These are phyloP conservation scores for Theileria parva DNA, from an alignment of 169 alveolate genomes.

Conservation along the genomic window DNA sequence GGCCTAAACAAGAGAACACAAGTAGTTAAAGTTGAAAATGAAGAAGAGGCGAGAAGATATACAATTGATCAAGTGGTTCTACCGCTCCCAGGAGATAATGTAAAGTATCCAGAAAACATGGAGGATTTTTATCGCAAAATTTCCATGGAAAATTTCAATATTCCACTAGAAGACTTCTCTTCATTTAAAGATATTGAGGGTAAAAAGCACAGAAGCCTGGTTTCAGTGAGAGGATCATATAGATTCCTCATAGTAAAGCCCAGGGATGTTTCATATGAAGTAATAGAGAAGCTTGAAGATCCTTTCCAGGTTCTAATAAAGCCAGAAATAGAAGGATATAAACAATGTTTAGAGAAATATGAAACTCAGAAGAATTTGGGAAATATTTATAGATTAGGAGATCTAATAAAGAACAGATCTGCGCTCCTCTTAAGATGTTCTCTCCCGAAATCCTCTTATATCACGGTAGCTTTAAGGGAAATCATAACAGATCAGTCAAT, in stretches of 20 bases:
- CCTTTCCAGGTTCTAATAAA: conserved; percentile 10
- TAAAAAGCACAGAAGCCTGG: conserved; percentile 22
- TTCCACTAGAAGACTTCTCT: conserved; percentile 39
- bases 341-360: neutral
- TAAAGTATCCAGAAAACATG: conserved; percentile 47
- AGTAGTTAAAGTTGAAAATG: conserved; percentile 70
- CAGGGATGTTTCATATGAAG: conserved; percentile 40
- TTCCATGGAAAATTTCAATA: conserved; percentile 34
- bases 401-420: conserved; percentile 2
- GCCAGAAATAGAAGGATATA: conserved; percentile 9
- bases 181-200: conserved; percentile 22
- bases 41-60: conserved; percentile 78
- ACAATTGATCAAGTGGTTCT: conserved; percentile 86
- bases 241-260: conserved; percentile 52
- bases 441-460: conserved; percentile 60
- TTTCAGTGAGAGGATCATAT: conserved; percentile 57
- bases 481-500: conserved; percentile 38
- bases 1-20: conserved; percentile 23
- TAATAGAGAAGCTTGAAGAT: conserved; percentile 33
- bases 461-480: conserved; percentile 64
- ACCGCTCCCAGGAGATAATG: conserved; percentile 89
- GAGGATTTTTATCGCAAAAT: conserved; percentile 32
- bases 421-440: conserved; percentile 53
- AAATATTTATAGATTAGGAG: neutral
- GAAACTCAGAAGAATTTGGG: neutral